Evolutionary conservation across 164 flowering plant genomes (phyloP).

Genomic region (Santalum album): DNA sequence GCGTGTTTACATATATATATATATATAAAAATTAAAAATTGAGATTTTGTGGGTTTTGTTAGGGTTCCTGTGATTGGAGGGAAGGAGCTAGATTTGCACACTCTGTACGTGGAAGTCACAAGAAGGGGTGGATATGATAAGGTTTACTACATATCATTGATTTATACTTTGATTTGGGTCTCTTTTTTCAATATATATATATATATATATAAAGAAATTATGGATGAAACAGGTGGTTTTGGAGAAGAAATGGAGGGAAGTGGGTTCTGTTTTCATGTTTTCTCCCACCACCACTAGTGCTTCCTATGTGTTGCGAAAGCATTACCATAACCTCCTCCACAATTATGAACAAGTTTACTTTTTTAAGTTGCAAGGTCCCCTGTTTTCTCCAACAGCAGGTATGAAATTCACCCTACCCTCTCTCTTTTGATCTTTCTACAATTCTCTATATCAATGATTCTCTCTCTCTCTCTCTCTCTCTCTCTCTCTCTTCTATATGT

Average conservation of each 20-base stretch:
- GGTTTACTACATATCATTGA: slow-evolving; percentile 28
- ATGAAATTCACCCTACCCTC: too few relatives aligned
- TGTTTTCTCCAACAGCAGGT: slow-evolving; percentile 26
- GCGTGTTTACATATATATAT: too few relatives aligned
- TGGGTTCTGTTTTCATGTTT: slow-evolving; percentile 51
- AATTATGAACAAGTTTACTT: slow-evolving; percentile 77
- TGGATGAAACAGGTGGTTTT: slow-evolving; percentile 42
- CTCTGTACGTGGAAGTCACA: slow-evolving; percentile 74
- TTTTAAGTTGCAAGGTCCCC: slow-evolving; percentile 39
- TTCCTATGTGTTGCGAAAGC: slow-evolving; percentile 69
- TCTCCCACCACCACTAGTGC: slow-evolving; percentile 84
- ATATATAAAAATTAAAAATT: neutral
- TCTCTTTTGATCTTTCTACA: too few relatives aligned
- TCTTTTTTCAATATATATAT: too few relatives aligned
- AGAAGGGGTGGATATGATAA: slow-evolving; percentile 76
- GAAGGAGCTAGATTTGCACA: slow-evolving; percentile 73
- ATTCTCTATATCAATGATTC: too few relatives aligned
- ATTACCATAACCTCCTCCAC: slow-evolving; percentile 52
- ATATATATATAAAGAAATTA: too few relatives aligned
- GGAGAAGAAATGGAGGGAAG: slow-evolving; percentile 92
- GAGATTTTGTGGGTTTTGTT: neutral
- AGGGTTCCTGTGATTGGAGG: slow-evolving; percentile 91
- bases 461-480: too few relatives aligned
- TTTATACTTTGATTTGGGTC: too few relatives aligned
- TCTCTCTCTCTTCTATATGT: too few relatives aligned